phyloP scores from a whole-genome alignment of 2,329 filamentous ascomycete species.

The Pseudogymnoascus sp. region DNA sequence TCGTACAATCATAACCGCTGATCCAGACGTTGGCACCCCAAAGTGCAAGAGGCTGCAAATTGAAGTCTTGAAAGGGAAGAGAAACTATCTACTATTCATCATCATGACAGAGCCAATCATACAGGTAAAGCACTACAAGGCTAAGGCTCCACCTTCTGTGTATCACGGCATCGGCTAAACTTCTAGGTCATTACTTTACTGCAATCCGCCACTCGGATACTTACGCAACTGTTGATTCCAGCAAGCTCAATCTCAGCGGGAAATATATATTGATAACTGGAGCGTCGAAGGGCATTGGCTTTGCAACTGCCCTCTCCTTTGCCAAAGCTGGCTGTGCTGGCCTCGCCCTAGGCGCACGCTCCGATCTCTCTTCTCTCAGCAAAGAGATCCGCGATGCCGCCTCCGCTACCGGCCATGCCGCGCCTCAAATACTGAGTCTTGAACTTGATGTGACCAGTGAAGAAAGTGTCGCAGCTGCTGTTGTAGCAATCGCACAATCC shows the following conservation, averaged over 20 bases:
- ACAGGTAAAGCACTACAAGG: too few relatives aligned
- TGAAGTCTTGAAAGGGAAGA: too few relatives aligned
- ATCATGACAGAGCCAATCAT: too few relatives aligned
- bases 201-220: slow-evolving; percentile 35
- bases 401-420: slow-evolving; percentile 22
- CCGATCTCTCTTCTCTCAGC: slow-evolving; percentile 27
- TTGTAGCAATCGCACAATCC: slow-evolving; percentile 17
- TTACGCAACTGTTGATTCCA: slow-evolving; percentile 43
- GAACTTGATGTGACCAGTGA: slow-evolving; percentile 32
- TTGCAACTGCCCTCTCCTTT: slow-evolving; percentile 45
- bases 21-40: too few relatives aligned
- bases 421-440: slow-evolving; percentile 36
- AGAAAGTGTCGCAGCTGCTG: slow-evolving; percentile 27
- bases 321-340: slow-evolving; percentile 43
- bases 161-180: too few relatives aligned
- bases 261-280: slow-evolving; percentile 45
- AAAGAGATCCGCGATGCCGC: slow-evolving; percentile 31
- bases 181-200: slow-evolving; percentile 4
- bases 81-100: too few relatives aligned
- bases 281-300: slow-evolving; percentile 46
- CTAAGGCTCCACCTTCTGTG: too few relatives aligned
- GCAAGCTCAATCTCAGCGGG: slow-evolving; percentile 31
- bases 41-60: too few relatives aligned
- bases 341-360: slow-evolving; percentile 48
- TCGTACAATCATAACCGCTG: too few relatives aligned